A percentile compares a stretch with the other conserved stretches of the same genome.
These are phyloP conservation scores for Henningerozyma blattae DNA, from an alignment of 805 yeast species.

Conservation along the genomic window DNA sequence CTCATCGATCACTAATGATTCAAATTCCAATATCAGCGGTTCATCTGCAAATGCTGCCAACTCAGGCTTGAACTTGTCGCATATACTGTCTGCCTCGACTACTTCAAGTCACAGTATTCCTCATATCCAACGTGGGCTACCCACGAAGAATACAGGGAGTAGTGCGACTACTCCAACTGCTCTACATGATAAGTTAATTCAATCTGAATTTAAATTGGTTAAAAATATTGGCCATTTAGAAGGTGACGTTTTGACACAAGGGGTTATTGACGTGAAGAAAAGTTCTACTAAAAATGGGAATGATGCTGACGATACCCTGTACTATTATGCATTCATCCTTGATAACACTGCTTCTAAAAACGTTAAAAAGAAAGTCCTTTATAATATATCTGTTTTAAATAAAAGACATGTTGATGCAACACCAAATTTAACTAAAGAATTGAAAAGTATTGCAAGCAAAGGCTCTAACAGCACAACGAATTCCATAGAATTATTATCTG, in stretches of 20 bases:
- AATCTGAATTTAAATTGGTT: conserved; percentile 39
- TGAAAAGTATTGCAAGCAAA: background rate
- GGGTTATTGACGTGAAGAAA: conserved; percentile 41
- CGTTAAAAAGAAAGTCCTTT: conserved; percentile 67
- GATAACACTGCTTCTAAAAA: conserved; percentile 88
- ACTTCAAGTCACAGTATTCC: conserved; percentile 22
- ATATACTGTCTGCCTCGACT: background rate
- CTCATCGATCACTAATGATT: conserved; percentile 4
- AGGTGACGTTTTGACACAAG: conserved; percentile 53
- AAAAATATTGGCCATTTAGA: conserved; percentile 44
- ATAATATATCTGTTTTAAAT: conserved; percentile 26
- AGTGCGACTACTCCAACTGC: conserved; percentile 17
- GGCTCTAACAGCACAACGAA: no score
- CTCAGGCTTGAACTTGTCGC: background rate
- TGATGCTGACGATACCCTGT: conserved; percentile 4
- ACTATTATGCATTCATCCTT: conserved; percentile 70
- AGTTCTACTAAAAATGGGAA: conserved; percentile 33
- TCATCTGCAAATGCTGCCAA: background rate
- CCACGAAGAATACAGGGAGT: conserved; percentile 28
- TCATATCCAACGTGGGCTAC: conserved; percentile 19
- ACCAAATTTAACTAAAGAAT: background rate
- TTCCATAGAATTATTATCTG: conserved; percentile 9
- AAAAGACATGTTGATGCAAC: background rate
- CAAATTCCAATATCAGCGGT: background rate
- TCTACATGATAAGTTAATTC: conserved; percentile 46